Percentiles rank a stretch among this genome's conserved stretches.
Evolutionary conservation across 2,329 filamentous ascomycete genomes (phyloP).

Genomic region (Emmonsiellopsis sp.): DNA sequence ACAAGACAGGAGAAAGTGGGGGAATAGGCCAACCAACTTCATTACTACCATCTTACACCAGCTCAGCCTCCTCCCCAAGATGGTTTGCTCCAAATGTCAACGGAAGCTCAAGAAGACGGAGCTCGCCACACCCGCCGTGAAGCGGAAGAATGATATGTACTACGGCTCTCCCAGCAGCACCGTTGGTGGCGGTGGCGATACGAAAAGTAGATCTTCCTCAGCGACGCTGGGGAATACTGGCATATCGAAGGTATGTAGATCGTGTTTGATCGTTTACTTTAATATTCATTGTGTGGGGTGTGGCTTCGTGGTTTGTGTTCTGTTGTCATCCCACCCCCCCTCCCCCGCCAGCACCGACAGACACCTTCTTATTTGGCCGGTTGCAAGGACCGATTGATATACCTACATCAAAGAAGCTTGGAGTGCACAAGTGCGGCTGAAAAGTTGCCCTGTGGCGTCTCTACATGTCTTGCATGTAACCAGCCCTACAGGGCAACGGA

Average conservation of each 20-base stretch:
- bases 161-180: conserved; percentile 47
- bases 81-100: conserved; percentile 59
- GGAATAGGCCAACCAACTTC: neutral
- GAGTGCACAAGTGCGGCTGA: too few species aligned
- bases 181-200: conserved; percentile 25
- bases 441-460: too few species aligned
- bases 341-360: too few species aligned
- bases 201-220: conserved; percentile 34
- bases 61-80: conserved; percentile 21
- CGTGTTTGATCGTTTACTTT: neutral
- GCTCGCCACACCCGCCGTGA: conserved; percentile 56
- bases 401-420: too few species aligned
- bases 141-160: conserved; percentile 60
- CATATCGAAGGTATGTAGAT: conserved; percentile 46
- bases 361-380: too few species aligned
- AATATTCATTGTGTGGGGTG: too few species aligned
- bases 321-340: too few species aligned
- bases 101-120: conserved; percentile 52
- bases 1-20: neutral
- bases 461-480: too few species aligned
- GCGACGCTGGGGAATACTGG: conserved; percentile 51
- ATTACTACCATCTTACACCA: neutral
- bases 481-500: too few species aligned
- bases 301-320: too few species aligned
- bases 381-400: too few species aligned